Percentiles rank a stretch among this genome's conserved stretches.
Evolutionary conservation across 202 grass and related monocot species (phyloP).

Genomic region (Setaria italica): DNA sequence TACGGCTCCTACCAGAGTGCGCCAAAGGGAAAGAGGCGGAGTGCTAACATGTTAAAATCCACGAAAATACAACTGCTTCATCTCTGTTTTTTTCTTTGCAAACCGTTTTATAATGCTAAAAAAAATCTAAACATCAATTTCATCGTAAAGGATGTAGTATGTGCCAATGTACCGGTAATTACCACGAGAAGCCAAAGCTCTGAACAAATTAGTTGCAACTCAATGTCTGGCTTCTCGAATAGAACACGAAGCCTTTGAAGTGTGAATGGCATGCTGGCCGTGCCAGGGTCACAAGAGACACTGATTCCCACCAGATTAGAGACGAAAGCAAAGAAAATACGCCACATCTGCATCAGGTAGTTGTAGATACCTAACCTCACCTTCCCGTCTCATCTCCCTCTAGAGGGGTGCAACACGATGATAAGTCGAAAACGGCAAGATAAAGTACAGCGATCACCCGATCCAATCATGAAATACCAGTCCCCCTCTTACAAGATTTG

Average conservation of each 20-base stretch:
- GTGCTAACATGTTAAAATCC: not conserved
- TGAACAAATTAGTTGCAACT: not conserved
- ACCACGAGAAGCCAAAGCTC: no score
- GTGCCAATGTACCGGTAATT: no score
- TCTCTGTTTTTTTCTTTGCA: no score
- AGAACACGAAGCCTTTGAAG: not conserved
- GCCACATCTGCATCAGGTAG: not conserved
- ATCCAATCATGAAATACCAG: conserved; percentile 4
- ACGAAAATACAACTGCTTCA: no score
- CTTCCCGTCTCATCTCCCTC: not conserved
- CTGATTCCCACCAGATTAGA: not conserved
- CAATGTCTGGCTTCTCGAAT: not conserved
- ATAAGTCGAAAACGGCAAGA: not conserved
- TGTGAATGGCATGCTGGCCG: not conserved
- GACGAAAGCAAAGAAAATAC: not conserved
- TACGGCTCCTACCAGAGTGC: not conserved
- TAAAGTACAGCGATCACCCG: not conserved
- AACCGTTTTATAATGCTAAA: no score
- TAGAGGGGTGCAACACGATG: not conserved
- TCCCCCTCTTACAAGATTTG: conserved; percentile 3
- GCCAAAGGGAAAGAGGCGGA: not conserved
- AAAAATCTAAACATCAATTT: no score
- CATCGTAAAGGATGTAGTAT: no score
- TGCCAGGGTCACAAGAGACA: not conserved
- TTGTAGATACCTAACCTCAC: not conserved